phyloP scores from a whole-genome alignment of 2,329 filamentous ascomycete species.

The Blastomyces gilchristii region DNA sequence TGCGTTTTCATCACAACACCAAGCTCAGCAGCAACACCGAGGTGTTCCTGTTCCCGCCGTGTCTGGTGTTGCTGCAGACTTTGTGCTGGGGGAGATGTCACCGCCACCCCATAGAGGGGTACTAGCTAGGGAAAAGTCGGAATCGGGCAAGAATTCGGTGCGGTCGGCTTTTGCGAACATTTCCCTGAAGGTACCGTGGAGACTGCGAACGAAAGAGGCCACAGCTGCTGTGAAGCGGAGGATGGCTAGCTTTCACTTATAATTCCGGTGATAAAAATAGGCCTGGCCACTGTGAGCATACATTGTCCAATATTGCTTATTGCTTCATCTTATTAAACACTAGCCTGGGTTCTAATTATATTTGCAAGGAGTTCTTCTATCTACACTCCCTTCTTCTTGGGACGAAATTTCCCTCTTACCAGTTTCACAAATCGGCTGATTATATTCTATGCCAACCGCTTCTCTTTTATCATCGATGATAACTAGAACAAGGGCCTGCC shows the following conservation, averaged over 20 bases:
- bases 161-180: slow-evolving; percentile 3
- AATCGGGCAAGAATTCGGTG: slow-evolving; percentile 5
- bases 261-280: background rate
- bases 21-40: background rate
- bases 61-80: background rate
- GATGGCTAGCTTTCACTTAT: slow-evolving; percentile 7
- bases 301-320: background rate
- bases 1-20: background rate
- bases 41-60: background rate
- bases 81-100: background rate
- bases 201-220: background rate
- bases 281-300: background rate
- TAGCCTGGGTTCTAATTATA: background rate
- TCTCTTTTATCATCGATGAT: background rate
- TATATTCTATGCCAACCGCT: background rate
- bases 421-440: background rate
- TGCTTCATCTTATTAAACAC: background rate
- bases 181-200: background rate
- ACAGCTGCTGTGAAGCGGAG: background rate
- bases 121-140: background rate
- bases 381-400: background rate
- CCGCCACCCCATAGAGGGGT: background rate
- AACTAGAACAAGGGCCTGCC: background rate
- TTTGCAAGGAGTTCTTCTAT: background rate
- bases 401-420: background rate